Percentiles rank a stretch among this genome's conserved stretches.
Evolutionary conservation across 2,329 filamentous ascomycete genomes (phyloP).

Genomic region (Didymella segeticola): DNA sequence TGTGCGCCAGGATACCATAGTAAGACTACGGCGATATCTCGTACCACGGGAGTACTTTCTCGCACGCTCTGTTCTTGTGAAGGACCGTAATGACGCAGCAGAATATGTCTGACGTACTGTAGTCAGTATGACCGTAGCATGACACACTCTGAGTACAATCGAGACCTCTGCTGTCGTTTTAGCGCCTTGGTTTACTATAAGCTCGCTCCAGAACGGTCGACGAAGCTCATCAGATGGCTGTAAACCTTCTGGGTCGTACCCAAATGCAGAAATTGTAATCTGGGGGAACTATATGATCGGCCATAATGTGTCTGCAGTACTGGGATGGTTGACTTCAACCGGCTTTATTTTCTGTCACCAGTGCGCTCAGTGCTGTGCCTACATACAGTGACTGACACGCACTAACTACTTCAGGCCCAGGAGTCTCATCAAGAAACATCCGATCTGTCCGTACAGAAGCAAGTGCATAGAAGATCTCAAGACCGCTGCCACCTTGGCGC

Average conservation of each 20-base stretch:
- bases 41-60: neutral
- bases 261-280: neutral
- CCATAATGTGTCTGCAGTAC: too few species aligned
- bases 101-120: neutral
- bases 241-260: neutral
- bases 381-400: too few species aligned
- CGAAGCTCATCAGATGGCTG: neutral
- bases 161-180: neutral
- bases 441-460: too few species aligned
- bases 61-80: neutral
- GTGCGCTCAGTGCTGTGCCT: too few species aligned
- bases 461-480: too few species aligned
- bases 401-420: too few species aligned
- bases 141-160: neutral
- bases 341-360: too few species aligned
- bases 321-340: too few species aligned
- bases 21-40: neutral
- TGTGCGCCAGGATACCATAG: too few species aligned
- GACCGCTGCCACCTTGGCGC: too few species aligned
- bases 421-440: too few species aligned
- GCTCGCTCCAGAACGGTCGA: neutral
- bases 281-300: neutral
- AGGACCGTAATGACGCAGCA: too few species aligned
- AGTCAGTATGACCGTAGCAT: neutral
- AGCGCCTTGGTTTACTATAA: neutral